These are phyloP conservation scores for Phialocephala sp. DNA, from an alignment of 2,329 filamentous ascomycete genomes.

Conservation along the genomic window DNA sequence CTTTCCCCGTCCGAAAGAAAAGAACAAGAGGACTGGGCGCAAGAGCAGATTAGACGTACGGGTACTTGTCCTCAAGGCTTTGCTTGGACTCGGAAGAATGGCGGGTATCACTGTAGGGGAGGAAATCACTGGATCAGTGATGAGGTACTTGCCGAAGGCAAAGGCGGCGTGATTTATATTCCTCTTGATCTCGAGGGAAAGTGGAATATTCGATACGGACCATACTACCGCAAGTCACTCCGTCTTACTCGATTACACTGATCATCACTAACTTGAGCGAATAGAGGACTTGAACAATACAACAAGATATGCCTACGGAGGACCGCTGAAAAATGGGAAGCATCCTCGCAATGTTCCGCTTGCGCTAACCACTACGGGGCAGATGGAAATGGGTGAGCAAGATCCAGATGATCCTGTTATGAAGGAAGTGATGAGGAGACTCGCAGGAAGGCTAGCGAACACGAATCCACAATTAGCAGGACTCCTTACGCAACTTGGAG, in stretches of 20 bases:
- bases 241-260: too few relatives aligned
- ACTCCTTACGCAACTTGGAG: too few relatives aligned
- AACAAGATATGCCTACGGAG: not conserved
- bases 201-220: not conserved
- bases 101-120: constrained; percentile 33
- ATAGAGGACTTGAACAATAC: not conserved
- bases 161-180: constrained; percentile 24
- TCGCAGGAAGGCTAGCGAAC: too few relatives aligned
- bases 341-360: not conserved
- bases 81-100: constrained; percentile 21
- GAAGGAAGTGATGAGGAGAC: too few relatives aligned
- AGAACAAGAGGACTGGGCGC: constrained; percentile 33
- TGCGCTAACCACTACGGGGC: not conserved
- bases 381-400: not conserved
- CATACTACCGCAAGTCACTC: not conserved
- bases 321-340: not conserved
- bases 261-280: too few relatives aligned
- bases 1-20: constrained; percentile 17
- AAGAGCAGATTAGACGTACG: constrained; percentile 12
- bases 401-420: not conserved
- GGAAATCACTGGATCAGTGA: constrained; percentile 30
- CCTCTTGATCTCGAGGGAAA: not conserved
- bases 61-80: constrained; percentile 25
- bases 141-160: constrained; percentile 31
- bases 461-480: too few relatives aligned